Evolutionary conservation across 768 basidiomycete genomes (phyloP).

Genomic region (Filobasidium floriforme): DNA sequence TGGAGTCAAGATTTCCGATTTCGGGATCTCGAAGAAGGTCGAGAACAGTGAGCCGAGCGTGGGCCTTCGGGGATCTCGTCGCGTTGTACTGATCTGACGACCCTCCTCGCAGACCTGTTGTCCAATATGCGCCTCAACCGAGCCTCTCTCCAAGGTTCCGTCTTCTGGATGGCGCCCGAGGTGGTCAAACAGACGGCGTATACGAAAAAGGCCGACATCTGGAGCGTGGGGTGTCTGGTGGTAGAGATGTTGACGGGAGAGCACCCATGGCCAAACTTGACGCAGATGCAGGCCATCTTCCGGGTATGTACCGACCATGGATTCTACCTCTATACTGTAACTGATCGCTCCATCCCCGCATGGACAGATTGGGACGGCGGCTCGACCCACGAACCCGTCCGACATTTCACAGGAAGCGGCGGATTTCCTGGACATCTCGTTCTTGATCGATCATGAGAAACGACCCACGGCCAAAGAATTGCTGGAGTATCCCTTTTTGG

Average conservation of each 20-base stretch:
- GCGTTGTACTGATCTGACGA: background rate
- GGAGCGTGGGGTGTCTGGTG: slow-evolving; percentile 89
- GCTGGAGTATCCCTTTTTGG: slow-evolving; percentile 64
- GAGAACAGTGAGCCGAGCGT: slow-evolving; percentile 71
- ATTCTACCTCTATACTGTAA: too few species aligned
- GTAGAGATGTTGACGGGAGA: slow-evolving; percentile 96
- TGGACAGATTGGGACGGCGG: slow-evolving; percentile 77
- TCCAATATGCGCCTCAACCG: slow-evolving; percentile 64
- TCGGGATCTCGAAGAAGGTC: slow-evolving; percentile 94
- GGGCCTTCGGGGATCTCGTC: too few species aligned
- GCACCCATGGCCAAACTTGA: slow-evolving; percentile 89
- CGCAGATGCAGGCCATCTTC: slow-evolving; percentile 99
- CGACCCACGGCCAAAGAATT: slow-evolving; percentile 73
- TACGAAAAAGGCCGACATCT: slow-evolving; percentile 87
- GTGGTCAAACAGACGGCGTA: slow-evolving; percentile 93
- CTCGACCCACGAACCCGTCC: slow-evolving; percentile 75
- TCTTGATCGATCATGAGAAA: slow-evolving; percentile 71
- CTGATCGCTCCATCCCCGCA: slow-evolving; percentile 17
- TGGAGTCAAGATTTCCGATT: slow-evolving; percentile 94
- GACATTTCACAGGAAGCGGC: slow-evolving; percentile 86
- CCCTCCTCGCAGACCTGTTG: slow-evolving; percentile 41
- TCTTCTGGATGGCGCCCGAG: slow-evolving; percentile 99
- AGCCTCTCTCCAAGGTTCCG: slow-evolving; percentile 90
- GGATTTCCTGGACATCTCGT: slow-evolving; percentile 78
- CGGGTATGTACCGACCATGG: too few species aligned